Evolutionary conservation across 2,329 filamentous ascomycete species (phyloP).

Genomic region (Capronia americana): DNA sequence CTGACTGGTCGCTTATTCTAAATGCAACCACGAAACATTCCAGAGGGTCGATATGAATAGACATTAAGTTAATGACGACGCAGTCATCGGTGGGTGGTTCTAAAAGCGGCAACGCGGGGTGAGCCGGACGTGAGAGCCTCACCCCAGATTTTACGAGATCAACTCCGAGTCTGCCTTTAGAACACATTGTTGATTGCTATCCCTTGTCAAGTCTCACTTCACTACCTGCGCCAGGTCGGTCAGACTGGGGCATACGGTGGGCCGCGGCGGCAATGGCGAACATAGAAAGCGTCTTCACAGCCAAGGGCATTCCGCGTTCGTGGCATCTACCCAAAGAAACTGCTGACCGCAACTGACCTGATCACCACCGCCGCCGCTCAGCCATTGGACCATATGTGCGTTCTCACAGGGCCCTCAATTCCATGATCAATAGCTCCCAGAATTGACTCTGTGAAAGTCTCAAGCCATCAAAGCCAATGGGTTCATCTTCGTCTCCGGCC

Average conservation of each 20-base stretch:
- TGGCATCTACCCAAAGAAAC: not conserved
- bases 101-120: too few species aligned
- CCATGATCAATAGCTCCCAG: not conserved
- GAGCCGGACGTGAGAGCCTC: too few species aligned
- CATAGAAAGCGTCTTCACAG: slow-evolving; percentile 14
- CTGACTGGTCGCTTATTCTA: too few species aligned
- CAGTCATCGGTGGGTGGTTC: too few species aligned
- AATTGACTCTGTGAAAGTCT: slow-evolving; percentile 43
- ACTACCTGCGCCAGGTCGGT: not conserved
- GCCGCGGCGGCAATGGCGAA: not conserved
- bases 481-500: slow-evolving; percentile 72
- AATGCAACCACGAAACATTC: too few species aligned
- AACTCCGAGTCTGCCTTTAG: too few species aligned
- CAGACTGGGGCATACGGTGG: not conserved
- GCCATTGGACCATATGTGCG: slow-evolving; percentile 10
- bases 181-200: not conserved
- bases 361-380: not conserved
- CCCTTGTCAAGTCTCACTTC: not conserved
- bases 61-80: too few species aligned
- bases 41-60: too few species aligned
- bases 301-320: slow-evolving; percentile 18
- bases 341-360: not conserved
- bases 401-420: not conserved
- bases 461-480: slow-evolving; percentile 71
- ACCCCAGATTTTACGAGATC: too few species aligned